Conservation (phyloP, 116 monocot species). For the Phalaenopsis hybrid region DNA sequence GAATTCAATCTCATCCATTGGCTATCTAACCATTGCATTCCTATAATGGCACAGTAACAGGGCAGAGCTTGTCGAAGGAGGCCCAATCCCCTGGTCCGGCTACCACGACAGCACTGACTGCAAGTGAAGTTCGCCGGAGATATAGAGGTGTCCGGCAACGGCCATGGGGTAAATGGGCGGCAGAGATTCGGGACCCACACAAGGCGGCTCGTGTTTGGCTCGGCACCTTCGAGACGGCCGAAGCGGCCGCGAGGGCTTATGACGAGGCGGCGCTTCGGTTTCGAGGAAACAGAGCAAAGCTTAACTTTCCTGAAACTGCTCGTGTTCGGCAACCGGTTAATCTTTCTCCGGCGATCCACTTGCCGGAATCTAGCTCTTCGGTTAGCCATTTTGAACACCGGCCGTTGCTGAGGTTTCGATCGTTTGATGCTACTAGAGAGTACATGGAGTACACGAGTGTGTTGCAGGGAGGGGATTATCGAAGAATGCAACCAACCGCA, state of each 20-base stretch:
- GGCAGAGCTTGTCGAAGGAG: neutral
- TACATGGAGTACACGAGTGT: constrained; percentile 37
- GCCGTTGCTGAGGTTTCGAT: constrained; percentile 2
- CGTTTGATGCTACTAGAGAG: constrained; percentile 10
- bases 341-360: neutral
- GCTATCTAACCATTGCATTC: neutral
- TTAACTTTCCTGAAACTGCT: constrained; percentile 75
- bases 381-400: neutral
- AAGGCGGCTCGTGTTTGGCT: constrained; percentile 86
- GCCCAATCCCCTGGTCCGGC: neutral
- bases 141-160: constrained; percentile 76
- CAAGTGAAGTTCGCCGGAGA: constrained; percentile 10
- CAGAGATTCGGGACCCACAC: constrained; percentile 11
- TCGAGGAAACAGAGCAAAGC: constrained; percentile 72
- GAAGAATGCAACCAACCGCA: constrained; percentile 1
- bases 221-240: constrained; percentile 85
- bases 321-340: constrained; percentile 11
- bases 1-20: no score
- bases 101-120: neutral
- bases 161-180: constrained; percentile 93
- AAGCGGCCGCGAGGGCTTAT: constrained; percentile 75
- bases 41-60: neutral
- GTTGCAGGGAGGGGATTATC: constrained; percentile 29
- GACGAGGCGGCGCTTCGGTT: constrained; percentile 84
- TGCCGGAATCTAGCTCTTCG: neutral